phyloP scores from a whole-genome alignment of 139 green algal species.

The Chlorella vulgaris region DNA sequence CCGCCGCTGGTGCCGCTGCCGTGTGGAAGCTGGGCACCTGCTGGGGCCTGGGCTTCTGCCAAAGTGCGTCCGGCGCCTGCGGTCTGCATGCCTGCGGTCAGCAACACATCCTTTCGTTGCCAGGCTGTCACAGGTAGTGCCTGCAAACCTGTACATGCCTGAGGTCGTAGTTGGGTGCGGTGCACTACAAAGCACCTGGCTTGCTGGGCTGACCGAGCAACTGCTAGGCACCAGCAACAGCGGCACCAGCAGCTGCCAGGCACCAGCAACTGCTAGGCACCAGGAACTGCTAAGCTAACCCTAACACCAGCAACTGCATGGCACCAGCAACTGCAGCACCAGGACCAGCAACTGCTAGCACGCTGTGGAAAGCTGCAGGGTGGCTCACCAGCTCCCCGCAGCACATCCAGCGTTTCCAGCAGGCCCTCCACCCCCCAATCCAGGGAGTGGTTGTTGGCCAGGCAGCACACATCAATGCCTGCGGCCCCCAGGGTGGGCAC shows the following conservation, averaged over 20 bases:
- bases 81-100: constrained; percentile 16
- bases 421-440: constrained; percentile 24
- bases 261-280: not conserved
- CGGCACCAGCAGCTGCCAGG: no score
- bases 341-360: no score
- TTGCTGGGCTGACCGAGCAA: no score
- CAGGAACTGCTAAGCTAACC: no score
- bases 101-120: not conserved
- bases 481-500: constrained; percentile 1
- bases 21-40: not conserved
- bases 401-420: constrained; percentile 15
- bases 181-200: no score
- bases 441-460: constrained; percentile 36
- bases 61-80: not conserved
- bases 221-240: no score
- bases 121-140: not conserved
- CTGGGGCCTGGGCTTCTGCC: not conserved
- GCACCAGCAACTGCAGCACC: no score
- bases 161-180: no score
- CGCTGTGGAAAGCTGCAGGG: no score
- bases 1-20: not conserved
- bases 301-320: no score
- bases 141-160: not conserved
- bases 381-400: constrained; percentile 11
- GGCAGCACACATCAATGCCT: constrained; percentile 9